These are phyloP conservation scores for Cadophora sp. DNA, from an alignment of 2,329 filamentous ascomycete genomes.

Conservation along the genomic window DNA sequence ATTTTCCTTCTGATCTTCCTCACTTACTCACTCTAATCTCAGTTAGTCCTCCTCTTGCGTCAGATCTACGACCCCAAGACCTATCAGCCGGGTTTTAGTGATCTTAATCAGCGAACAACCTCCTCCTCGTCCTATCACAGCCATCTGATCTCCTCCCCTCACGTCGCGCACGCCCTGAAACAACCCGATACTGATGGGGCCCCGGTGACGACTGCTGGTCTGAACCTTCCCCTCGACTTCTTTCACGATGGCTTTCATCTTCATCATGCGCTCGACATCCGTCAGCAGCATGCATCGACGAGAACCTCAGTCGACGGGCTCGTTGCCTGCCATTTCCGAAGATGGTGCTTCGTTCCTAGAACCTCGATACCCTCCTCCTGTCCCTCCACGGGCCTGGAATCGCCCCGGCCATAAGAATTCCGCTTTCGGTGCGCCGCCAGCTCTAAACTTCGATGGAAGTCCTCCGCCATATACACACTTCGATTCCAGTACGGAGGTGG, in stretches of 20 bases:
- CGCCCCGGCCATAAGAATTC: slow-evolving; percentile 32
- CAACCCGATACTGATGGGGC: slow-evolving; percentile 12
- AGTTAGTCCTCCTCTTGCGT: slow-evolving; percentile 3
- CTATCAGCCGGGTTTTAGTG: slow-evolving; percentile 1
- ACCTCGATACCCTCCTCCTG: slow-evolving; percentile 28
- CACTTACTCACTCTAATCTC: slow-evolving; percentile 4
- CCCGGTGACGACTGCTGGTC: slow-evolving; percentile 18
- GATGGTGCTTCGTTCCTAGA: slow-evolving; percentile 28
- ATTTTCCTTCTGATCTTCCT: slow-evolving; percentile 14
- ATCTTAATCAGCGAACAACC: slow-evolving; percentile 2
- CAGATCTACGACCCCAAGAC: slow-evolving; percentile 7
- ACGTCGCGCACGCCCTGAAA: slow-evolving; percentile 19
- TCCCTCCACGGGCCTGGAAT: slow-evolving; percentile 36
- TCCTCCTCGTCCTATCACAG: not conserved
- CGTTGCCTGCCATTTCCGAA: slow-evolving; percentile 37
- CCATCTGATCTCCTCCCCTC: not conserved
- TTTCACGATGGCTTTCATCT: slow-evolving; percentile 35
- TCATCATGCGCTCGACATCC: slow-evolving; percentile 31
- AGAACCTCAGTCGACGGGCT: slow-evolving; percentile 20
- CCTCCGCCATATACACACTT: slow-evolving; percentile 40
- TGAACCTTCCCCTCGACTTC: not conserved
- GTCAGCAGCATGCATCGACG: slow-evolving; percentile 28
- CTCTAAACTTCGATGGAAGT: slow-evolving; percentile 29
- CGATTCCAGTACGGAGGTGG: slow-evolving; percentile 8
- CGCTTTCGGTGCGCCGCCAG: slow-evolving; percentile 28